These are phyloP conservation scores for Penicillium sp. DNA, from an alignment of 2,329 filamentous ascomycete species.

Conservation along the genomic window DNA sequence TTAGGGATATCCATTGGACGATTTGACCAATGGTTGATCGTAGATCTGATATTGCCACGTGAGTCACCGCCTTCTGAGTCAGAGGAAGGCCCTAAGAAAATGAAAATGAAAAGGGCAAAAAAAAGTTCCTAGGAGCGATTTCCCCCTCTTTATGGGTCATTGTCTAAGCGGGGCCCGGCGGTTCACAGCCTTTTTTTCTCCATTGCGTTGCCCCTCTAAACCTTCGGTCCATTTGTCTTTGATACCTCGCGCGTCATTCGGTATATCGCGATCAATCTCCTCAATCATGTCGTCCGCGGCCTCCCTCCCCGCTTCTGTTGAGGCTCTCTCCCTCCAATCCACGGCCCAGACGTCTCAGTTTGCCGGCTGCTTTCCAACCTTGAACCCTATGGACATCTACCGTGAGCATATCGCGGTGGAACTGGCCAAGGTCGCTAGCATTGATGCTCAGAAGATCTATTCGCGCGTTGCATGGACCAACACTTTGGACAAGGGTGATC, in stretches of 20 bases:
- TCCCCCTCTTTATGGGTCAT: conserved; percentile 40
- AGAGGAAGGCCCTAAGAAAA: conserved; percentile 14
- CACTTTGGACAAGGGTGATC: conserved; percentile 47
- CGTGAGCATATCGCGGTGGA: conserved; percentile 45
- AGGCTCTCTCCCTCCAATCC: conserved; percentile 41
- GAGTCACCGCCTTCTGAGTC: conserved; percentile 35
- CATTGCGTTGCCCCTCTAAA: conserved; percentile 13
- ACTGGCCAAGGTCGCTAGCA: conserved; percentile 36
- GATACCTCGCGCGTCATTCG: conserved; percentile 13
- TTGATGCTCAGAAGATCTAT: conserved; percentile 42
- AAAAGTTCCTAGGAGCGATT: conserved; percentile 25
- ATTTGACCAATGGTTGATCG: too few relatives aligned
- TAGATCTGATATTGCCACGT: conserved; percentile 4
- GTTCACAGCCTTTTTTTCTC: conserved; percentile 33
- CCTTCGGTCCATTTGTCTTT: conserved; percentile 12
- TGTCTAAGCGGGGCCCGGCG: conserved; percentile 40
- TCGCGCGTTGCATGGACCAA: conserved; percentile 44
- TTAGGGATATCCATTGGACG: too few relatives aligned
- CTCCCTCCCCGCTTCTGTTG: conserved; percentile 35
- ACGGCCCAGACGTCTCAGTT: conserved; percentile 40
- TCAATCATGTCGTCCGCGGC: conserved; percentile 35
- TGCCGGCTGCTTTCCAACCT: conserved; percentile 41
- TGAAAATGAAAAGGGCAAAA: conserved; percentile 15
- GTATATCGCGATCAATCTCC: conserved; percentile 13
- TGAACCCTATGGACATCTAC: conserved; percentile 49